Base-by-base conservation (phyloP, 192 early-diverging fungal genomes). In the Coemansia sp. region DNA sequence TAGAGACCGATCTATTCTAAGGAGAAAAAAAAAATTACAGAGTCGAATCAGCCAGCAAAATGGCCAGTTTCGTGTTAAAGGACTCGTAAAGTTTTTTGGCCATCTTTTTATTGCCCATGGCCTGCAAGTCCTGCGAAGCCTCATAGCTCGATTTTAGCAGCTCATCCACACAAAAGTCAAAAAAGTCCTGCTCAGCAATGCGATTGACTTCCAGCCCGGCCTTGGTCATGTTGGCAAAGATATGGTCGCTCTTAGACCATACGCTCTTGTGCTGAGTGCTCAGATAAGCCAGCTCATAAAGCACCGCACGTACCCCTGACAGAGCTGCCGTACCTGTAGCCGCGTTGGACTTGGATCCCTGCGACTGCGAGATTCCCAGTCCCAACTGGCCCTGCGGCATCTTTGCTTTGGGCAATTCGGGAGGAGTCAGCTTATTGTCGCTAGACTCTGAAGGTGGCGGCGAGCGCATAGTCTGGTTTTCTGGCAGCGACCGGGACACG, bases 161-260 rank as follows among this genome's bases (percentile, higher is more conserved):
- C 60, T 78, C 74, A 48, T 78, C 74, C 10, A 78, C 74, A 39
- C 74, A 78, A 57, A 64, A 78, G 64, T 78, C 74, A 50, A 70
- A 78, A 59, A 78, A 78, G 51, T 78, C 74, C 50, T 78, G 74
- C 60, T 78, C 74, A 14, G 74, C 74, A 44, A 78, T 70, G 1
- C 74, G 74, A 41, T 63, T 78, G 51, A 78, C 66, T 33, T 78
- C 74, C 48, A 78, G 54, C 23, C 74, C 74, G 0, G 64, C 53
- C 57, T 63, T 67, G 26, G 48, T 41, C 74, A 78, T 70, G 36
- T 69, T 65, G 26, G 51, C 54, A 50, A 78, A 63, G 19, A 78
- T 63, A 30, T 63, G 59, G 50, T 78, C 74, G 49, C 59, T 61
- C 53, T 70, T 65, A 30, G 63, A 55, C 73, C 73, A 77, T 48